These are phyloP conservation scores for Penicillium sp. DNA, from an alignment of 2,329 filamentous ascomycete genomes.

Conservation along the genomic window DNA sequence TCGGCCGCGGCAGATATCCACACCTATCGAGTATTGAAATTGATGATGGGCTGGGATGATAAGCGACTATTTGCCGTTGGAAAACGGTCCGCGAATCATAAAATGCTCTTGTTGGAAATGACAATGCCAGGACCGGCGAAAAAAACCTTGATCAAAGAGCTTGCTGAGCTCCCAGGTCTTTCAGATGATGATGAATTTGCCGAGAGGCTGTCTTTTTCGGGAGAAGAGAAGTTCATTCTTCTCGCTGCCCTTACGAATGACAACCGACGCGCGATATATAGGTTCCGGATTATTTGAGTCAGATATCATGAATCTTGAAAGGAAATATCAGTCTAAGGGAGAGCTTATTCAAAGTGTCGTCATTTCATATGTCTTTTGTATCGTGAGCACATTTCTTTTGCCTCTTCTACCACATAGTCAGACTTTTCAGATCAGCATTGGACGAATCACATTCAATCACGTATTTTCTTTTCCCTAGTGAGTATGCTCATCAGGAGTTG, in stretches of 20 bases:
- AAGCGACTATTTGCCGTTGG: conserved; percentile 28
- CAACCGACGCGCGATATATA: conserved; percentile 25
- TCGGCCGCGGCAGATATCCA: conserved; percentile 21
- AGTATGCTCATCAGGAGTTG: no score
- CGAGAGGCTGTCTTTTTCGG: background rate
- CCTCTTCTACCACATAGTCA: no score
- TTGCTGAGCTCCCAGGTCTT: conserved; percentile 1
- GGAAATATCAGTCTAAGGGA: background rate
- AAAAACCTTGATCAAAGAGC: background rate
- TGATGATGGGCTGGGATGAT: conserved; percentile 23
- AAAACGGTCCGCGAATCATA: conserved; percentile 16
- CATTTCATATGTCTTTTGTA: no score
- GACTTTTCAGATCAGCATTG: no score
- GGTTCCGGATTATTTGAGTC: conserved; percentile 2
- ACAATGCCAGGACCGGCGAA: conserved; percentile 1
- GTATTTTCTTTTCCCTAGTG: no score
- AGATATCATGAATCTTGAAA: background rate
- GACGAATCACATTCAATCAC: no score
- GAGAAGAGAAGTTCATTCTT: conserved; percentile 13
- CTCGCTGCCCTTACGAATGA: conserved; percentile 24
- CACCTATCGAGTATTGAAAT: conserved; percentile 29
- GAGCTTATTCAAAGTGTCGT: background rate
- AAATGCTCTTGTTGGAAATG: conserved; percentile 26
- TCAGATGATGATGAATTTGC: background rate
- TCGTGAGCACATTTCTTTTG: no score